These are phyloP conservation scores for Penicillium sp. DNA, from an alignment of 2,329 filamentous ascomycete species.

Conservation along the genomic window DNA sequence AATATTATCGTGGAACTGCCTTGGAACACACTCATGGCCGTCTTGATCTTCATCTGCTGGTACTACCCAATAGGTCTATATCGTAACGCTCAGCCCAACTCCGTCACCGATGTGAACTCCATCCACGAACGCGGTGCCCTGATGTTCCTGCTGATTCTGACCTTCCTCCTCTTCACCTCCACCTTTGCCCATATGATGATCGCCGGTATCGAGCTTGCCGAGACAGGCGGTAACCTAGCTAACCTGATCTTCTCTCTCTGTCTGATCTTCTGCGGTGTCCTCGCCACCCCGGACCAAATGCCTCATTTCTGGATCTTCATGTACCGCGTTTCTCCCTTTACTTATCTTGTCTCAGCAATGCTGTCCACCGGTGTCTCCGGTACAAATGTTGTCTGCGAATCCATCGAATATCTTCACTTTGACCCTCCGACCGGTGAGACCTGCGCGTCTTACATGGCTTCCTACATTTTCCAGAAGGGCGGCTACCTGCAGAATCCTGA, in stretches of 20 bases:
- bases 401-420: slow-evolving; percentile 6
- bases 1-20: slow-evolving; percentile 71
- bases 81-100: slow-evolving; percentile 35
- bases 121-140: slow-evolving; percentile 58
- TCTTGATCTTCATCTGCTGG: slow-evolving; percentile 61
- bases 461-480: no score
- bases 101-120: slow-evolving; percentile 30
- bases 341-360: neutral
- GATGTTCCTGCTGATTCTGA: slow-evolving; percentile 63
- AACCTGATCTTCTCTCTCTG: neutral
- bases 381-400: neutral
- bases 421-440: slow-evolving; percentile 4
- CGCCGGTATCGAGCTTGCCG: slow-evolving; percentile 38
- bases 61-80: slow-evolving; percentile 61
- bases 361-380: slow-evolving; percentile 4
- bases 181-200: slow-evolving; percentile 72
- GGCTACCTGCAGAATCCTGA: no score
- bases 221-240: slow-evolving; percentile 39
- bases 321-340: neutral
- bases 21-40: slow-evolving; percentile 60
- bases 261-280: neutral
- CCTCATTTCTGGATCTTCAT: neutral
- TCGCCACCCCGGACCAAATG: neutral
- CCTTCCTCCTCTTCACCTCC: slow-evolving; percentile 68
- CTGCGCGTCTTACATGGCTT: no score